These are phyloP conservation scores for Pisolithus tinctorius DNA, from an alignment of 768 basidiomycete genomes.

Conservation along the genomic window DNA sequence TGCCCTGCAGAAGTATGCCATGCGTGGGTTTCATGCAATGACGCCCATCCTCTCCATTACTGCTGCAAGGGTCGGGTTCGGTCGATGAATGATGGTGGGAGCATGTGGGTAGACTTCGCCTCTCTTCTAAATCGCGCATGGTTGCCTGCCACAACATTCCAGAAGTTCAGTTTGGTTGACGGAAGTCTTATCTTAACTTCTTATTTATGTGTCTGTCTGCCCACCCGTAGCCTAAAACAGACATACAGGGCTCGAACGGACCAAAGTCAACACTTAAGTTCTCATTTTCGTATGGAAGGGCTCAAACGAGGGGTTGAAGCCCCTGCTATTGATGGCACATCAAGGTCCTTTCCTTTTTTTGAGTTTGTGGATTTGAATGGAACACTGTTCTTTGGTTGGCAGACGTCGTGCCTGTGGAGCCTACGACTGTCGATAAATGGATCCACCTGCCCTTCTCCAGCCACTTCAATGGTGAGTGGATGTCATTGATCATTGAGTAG, in stretches of 20 bases:
- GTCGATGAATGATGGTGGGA: too few species aligned
- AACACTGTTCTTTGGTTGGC: neutral
- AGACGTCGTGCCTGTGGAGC: slow-evolving; percentile 69
- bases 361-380: too few species aligned
- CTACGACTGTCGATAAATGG: slow-evolving; percentile 51
- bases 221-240: slow-evolving; percentile 25
- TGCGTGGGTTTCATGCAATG: too few species aligned
- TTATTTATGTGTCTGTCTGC: neutral
- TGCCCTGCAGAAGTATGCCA: too few species aligned
- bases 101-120: too few species aligned
- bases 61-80: too few species aligned
- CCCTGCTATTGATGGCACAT: slow-evolving; percentile 48
- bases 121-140: too few species aligned
- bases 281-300: slow-evolving; percentile 56
- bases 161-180: too few species aligned
- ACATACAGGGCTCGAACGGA: slow-evolving; percentile 43
- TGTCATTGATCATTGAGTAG: too few species aligned
- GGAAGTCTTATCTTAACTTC: neutral
- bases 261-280: slow-evolving; percentile 57
- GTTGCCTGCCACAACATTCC: too few species aligned
- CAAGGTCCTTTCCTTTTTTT: slow-evolving; percentile 33
- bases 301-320: slow-evolving; percentile 41
- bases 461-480: slow-evolving; percentile 41
- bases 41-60: too few species aligned
- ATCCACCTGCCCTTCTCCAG: slow-evolving; percentile 58